Percentiles rank a stretch among this genome's conserved stretches.
Conservation (phyloP, 2,329 filamentous ascomycete genomes). For the Trichoderma cornu-damae region DNA sequence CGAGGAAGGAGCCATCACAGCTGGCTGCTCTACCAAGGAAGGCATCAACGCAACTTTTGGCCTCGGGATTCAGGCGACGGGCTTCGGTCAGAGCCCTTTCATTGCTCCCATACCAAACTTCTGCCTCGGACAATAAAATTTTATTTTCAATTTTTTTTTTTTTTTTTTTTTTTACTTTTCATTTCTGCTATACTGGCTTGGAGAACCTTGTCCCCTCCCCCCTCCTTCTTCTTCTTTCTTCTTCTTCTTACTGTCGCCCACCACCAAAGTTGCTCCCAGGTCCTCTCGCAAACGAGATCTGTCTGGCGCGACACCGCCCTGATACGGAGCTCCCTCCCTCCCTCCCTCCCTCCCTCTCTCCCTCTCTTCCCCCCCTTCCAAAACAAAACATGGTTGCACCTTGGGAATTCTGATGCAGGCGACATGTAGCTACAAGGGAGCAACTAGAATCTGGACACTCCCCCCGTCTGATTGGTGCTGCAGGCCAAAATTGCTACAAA, state of each 20-base stretch:
- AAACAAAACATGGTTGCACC: not conserved
- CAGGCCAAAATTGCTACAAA: conserved; percentile 2
- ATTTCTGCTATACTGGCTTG: no score
- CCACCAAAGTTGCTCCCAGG: no score
- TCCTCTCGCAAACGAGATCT: not conserved
- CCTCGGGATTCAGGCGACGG: not conserved
- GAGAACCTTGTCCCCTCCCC: not conserved
- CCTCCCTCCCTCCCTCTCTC: no score
- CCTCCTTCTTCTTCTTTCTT: not conserved
- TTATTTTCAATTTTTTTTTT: not conserved
- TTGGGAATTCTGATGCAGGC: conserved; percentile 7
- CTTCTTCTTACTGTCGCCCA: no score
- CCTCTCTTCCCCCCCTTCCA: no score
- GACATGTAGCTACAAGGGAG: not conserved
- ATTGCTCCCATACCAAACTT: not conserved
- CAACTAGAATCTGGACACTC: not conserved
- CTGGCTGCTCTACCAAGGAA: not conserved
- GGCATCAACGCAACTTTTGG: not conserved
- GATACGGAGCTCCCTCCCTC: not conserved
- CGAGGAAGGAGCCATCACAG: not conserved
- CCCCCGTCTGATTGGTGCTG: not conserved
- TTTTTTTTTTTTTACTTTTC: no score
- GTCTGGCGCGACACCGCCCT: not conserved
- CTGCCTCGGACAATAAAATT: not conserved
- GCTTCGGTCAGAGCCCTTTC: not conserved